Evolutionary conservation across 768 basidiomycete species (phyloP).

Genomic region (Tylopilus sp.): DNA sequence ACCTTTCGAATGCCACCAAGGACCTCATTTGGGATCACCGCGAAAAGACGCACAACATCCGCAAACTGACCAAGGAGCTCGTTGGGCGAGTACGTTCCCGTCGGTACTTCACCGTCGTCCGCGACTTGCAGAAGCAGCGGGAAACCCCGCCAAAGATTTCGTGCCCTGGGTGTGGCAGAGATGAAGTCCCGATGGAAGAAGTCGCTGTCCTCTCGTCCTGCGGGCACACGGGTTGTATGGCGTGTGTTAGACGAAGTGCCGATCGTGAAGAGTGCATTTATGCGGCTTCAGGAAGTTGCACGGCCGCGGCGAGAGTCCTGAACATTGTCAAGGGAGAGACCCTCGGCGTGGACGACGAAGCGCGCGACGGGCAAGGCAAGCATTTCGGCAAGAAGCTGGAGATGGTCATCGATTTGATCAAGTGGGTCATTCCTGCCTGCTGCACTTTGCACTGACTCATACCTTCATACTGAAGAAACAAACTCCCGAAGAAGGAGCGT

Average conservation of each 20-base stretch:
- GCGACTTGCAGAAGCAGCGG: conserved; percentile 78
- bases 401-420: conserved; percentile 69
- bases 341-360: conserved; percentile 75
- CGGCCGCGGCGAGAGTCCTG: conserved; percentile 73
- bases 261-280: conserved; percentile 81
- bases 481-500: conserved; percentile 71
- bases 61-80: conserved; percentile 82
- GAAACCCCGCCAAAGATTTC: conserved; percentile 54
- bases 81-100: conserved; percentile 86
- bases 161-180: conserved; percentile 60
- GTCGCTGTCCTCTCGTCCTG: conserved; percentile 88
- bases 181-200: conserved; percentile 57
- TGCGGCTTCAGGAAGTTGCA: conserved; percentile 63
- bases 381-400: conserved; percentile 85
- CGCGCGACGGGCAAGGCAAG: conserved; percentile 65
- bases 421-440: conserved; percentile 41
- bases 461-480: conserved; percentile 42
- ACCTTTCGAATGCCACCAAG: conserved; percentile 51
- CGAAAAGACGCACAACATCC: conserved; percentile 83
- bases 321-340: conserved; percentile 81
- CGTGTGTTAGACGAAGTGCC: conserved; percentile 70
- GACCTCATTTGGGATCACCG: conserved; percentile 77
- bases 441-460: background rate
- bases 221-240: conserved; percentile 81
- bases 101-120: conserved; percentile 89